phyloP scores from a whole-genome alignment of 345 rosid genomes.

The Nephelium lappaceum region DNA sequence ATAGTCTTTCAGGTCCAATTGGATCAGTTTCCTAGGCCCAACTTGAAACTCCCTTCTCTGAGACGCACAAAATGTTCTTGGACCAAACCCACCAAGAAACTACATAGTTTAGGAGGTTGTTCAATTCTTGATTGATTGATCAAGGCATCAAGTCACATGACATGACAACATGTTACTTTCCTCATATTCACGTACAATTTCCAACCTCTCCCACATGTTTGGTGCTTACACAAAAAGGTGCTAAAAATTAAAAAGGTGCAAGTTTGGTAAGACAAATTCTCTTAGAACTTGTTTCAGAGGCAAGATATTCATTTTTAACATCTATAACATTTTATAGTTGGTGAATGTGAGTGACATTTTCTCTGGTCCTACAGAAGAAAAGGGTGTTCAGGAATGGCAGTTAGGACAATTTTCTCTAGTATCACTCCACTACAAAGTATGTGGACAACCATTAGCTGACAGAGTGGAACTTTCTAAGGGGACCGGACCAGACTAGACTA shows the following conservation, averaged over 20 bases:
- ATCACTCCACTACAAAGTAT: background rate
- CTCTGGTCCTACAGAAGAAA: background rate
- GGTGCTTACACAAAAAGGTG: background rate
- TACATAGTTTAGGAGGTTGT: no score
- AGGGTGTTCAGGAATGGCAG: background rate
- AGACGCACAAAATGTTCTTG: background rate
- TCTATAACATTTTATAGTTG: no score
- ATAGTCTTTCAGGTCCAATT: background rate
- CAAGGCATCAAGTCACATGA: background rate
- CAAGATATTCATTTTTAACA: no score
- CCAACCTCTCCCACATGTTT: background rate
- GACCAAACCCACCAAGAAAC: background rate
- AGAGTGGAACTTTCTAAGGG: background rate
- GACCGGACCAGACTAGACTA: background rate
- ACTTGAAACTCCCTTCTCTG: no score
- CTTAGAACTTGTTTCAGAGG: no score
- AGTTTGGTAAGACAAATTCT: background rate
- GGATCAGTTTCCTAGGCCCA: slow-evolving; percentile 7
- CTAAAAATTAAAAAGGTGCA: background rate
- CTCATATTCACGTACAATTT: background rate
- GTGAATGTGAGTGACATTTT: background rate
- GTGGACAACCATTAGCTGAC: background rate
- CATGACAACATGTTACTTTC: background rate
- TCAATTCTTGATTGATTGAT: background rate
- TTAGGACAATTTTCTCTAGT: background rate